Evolutionary conservation across 257 asterid species (phyloP), one percentile per base, ranked within the genome.

Genomic region (Nicotiana benthamiana): DNA sequence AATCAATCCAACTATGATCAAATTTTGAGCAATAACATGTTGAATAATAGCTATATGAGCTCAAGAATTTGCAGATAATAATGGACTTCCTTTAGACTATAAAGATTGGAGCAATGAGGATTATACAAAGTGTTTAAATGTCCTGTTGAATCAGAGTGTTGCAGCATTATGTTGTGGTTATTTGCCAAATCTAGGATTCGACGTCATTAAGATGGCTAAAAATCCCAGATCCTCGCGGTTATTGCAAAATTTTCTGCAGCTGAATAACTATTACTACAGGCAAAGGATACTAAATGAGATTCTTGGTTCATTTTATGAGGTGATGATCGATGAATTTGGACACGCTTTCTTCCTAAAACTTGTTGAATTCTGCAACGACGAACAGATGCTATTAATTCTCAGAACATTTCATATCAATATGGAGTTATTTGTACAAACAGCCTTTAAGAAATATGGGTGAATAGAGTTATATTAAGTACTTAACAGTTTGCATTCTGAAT

Each of bases 311-410:
- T 24, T 77, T 18, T 22, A 43, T 24, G 6, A 6, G 26, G 27
- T 85, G 59, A 85, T 86, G 87, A 67, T 22, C 4, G 18, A 84
- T 17, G 27, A 28, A 22, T 4, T 1, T 2, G 17, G 32, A 20
- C 66, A 30, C 2, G 1, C 9, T 26, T 22, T 56, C 17, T 85
- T 85, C 48, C 32, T 15, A 2, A 59, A 48, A 46, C 51, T 86
- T 5, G 9, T 87, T 16, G 75, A 83, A 1, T 74, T 43, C 1
- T 83, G 88, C 77, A 12, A 24, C 0, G 78, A 27, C n/a, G 16
- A 40, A 4, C 85, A 77, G 28, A 26, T 86, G 82, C 24, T 20
- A 53, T 18, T 20, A 34, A 80, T 54, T 66, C 59, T 24, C 17
- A 2, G 12, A 20, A 65, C 57, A 62, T 51, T 80, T 48, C 20